Base-by-base conservation (phyloP, 1,284 basidiomycete species). In the Boletus coffeatus region DNA sequence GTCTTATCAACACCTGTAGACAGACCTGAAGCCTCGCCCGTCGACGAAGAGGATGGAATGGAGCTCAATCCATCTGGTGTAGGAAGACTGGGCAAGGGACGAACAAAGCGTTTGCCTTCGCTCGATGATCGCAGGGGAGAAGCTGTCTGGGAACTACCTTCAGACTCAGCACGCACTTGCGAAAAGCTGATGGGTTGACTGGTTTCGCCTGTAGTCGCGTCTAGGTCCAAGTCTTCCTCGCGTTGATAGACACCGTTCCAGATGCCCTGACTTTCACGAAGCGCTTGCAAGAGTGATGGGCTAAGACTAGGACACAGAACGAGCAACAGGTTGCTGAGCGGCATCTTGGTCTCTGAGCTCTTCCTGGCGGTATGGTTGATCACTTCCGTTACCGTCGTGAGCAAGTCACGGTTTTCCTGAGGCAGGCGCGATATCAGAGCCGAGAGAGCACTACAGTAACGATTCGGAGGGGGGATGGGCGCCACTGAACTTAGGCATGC, bases 291-390 rank as follows among this genome's bases (percentile, higher is more conserved):
- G 53, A 94, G 74, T 1, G 86, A 80, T 18, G 91, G 89, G 61
- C 83, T 86, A 69, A 93, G 75, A 70, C 88, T 93, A 34, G 92
- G 92, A 67, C 88, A 92, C 71, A 94, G 87, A 59, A 93, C 85
- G 56, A 93, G 77, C 34, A 93, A 76, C 66, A 94, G 74, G 70
- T 94, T 94, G 71, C 87, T 88, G 67, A 94, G 71, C 1, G 90
- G 90, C 92, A 94, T 94, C 78, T 90, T 92, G 41, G 90, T 94
- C 70, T 85, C 83, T 66, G 80, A 82, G 67, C 80, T 81, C 62
- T 81, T 80, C 61, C 77, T 78, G 0, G 88, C 84, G 2, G 90
- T 92, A 48, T 81, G 83, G 60, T 81, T 83, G 68, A 93, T 89
- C 52, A 93, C 78, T 62, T 92, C 88, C 14, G 84, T 81, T 29